A percentile compares a stretch with the other conserved stretches of the same genome.
Evolutionary conservation across 192 early-diverging fungal species (phyloP).

Genomic region (Rhizoclosmatium sp.): DNA sequence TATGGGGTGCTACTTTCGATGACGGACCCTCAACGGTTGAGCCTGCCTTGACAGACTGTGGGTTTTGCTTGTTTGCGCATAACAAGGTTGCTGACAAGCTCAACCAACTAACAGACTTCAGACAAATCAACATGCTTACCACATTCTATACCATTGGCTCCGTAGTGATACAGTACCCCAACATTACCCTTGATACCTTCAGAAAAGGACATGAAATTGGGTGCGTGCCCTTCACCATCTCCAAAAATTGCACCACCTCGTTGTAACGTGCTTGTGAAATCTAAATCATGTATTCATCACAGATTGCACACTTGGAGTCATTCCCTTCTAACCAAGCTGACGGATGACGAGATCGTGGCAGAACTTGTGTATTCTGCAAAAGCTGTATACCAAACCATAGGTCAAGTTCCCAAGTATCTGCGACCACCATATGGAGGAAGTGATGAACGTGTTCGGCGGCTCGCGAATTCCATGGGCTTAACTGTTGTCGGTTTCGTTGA

Average conservation of each 20-base stretch:
- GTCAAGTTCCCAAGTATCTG: slow-evolving; percentile 47
- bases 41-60: slow-evolving; percentile 27
- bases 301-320: slow-evolving; percentile 66
- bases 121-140: not conserved
- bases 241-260: not conserved
- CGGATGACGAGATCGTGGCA: slow-evolving; percentile 73
- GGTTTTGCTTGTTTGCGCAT: not conserved
- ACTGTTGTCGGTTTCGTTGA: not conserved
- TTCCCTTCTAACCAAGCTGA: slow-evolving; percentile 58
- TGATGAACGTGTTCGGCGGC: slow-evolving; percentile 64
- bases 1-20: slow-evolving; percentile 13
- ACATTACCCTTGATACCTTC: slow-evolving; percentile 51
- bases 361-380: slow-evolving; percentile 73
- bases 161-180: slow-evolving; percentile 51
- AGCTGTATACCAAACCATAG: slow-evolving; percentile 39
- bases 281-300: not conserved
- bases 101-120: not conserved
- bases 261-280: not conserved
- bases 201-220: slow-evolving; percentile 57
- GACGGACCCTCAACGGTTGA: not conserved
- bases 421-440: slow-evolving; percentile 59
- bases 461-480: slow-evolving; percentile 39
- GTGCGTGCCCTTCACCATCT: not conserved
- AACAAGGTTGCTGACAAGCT: too few species aligned
- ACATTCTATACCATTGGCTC: slow-evolving; percentile 39